Base-by-base conservation (phyloP, 2,329 filamentous ascomycete genomes). In the Scolecobasidium constrictum region DNA sequence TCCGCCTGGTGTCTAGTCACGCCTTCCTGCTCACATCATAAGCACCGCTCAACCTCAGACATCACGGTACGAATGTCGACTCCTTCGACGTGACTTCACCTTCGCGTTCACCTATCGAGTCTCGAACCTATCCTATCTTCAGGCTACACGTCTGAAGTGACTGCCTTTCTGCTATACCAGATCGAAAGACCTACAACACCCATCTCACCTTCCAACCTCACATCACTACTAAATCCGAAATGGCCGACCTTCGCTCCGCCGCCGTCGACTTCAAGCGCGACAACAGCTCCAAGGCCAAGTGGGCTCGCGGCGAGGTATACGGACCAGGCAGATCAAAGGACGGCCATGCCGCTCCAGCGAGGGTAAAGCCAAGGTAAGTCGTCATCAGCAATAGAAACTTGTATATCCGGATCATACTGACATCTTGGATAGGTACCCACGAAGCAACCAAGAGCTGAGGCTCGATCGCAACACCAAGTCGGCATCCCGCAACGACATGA, bases 211-310 rank as follows among this genome's bases (percentile, higher is more conserved):
- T 11, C 12, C 18, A 7, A 11, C 7, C 16, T 17, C 9, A 7
- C 34, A 15, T 36, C 34, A 36, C 18, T 36, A 7, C 16, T 36
- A 11, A 7, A 11, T 18, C 11, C 11, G 34, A 36, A 13, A 44
- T 42, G 40, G 40, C 40, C 56, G 74, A 78, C 55, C 63, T 77
- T 48, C 73, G 74, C 55, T 67, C 66, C 56, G 61, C 60, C 50
- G 65, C 70, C 53, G 69, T 68, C 53, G 69, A 72, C 51, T 69
- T 63, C 60, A 65, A 67, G 51, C 69, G 69, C 54, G 65, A 65
- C 53, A 65, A 66, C 54, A 63, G 66, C 49, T 65, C 59, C 50
- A 65, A 68, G 56, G 59, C 63, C 51, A 73, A 73, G 56, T 73
- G 68, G 68, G 64, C 64, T 16, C 60, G 67, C 49, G 69, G 69